Conservation (phyloP, 805 yeast genomes). For the Teunomyces stri region DNA sequence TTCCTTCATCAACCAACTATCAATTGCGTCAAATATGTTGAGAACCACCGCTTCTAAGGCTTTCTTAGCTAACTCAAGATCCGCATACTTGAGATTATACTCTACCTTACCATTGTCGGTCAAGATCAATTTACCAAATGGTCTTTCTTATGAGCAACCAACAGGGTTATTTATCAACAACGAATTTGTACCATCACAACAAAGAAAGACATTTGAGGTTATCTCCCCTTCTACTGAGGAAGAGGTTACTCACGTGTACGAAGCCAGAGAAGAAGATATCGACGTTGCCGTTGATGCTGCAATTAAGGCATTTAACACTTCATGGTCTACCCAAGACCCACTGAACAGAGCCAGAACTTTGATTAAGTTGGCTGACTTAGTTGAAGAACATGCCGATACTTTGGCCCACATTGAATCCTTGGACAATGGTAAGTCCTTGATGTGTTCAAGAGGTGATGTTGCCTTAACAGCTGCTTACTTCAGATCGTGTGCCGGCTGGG, state of each 20-base stretch:
- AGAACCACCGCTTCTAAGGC: conserved; percentile 1
- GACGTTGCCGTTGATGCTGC: conserved; percentile 88
- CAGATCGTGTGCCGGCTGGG: conserved; percentile 87
- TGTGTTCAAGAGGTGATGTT: conserved; percentile 72
- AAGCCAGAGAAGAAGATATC: conserved; percentile 75
- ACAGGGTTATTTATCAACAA: conserved; percentile 87
- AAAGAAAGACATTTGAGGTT: conserved; percentile 59
- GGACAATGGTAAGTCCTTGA: conserved; percentile 85
- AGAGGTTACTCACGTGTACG: conserved; percentile 64
- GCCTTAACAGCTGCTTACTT: conserved; percentile 64
- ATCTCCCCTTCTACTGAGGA: conserved; percentile 71
- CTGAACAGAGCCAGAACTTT: conserved; percentile 60
- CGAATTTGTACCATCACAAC: conserved; percentile 63
- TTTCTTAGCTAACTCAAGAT: conserved; percentile 1
- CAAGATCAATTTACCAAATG: conserved; percentile 65
- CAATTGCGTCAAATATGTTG: neutral
- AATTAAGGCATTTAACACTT: conserved; percentile 62
- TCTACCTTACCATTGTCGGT: conserved; percentile 39
- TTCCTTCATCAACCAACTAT: neutral
- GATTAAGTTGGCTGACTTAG: conserved; percentile 69
- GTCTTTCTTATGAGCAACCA: conserved; percentile 71
- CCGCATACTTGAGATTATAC: conserved; percentile 17
- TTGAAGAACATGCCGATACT: conserved; percentile 69
- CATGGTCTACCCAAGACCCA: conserved; percentile 74
- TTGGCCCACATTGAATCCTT: conserved; percentile 79